Conservation (phyloP, 768 basidiomycete genomes). For the Suillus hirtellus region DNA sequence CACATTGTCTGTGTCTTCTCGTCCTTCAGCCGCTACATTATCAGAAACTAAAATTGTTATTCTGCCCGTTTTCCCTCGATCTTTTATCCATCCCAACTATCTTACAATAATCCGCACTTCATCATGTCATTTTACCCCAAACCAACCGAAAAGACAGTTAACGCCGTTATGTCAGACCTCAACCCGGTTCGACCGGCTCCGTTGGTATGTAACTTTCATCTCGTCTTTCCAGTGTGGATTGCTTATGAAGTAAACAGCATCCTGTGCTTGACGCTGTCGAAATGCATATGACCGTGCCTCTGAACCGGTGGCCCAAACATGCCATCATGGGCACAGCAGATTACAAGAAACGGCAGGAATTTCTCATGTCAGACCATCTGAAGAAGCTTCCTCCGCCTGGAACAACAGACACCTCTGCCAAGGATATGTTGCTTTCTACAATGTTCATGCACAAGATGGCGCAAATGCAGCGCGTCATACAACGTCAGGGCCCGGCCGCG, state of each 20-base stretch:
- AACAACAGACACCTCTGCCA: constrained; percentile 4
- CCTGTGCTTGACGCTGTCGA: constrained; percentile 8
- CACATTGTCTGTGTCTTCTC: constrained; percentile 3
- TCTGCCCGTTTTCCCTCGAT: background rate
- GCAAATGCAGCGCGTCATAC: background rate
- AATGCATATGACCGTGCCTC: background rate
- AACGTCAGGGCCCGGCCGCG: background rate
- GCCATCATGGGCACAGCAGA: constrained; percentile 3
- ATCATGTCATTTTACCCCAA: background rate
- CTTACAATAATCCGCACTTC: background rate
- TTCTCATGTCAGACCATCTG: constrained; percentile 3
- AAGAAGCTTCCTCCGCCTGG: constrained; percentile 3
- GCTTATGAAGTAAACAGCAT: background rate
- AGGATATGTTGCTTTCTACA: background rate
- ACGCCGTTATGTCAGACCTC: constrained; percentile 1
- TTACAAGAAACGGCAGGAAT: constrained; percentile 6
- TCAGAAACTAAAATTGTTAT: constrained; percentile 1
- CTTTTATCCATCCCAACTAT: constrained; percentile 9
- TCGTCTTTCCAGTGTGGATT: background rate
- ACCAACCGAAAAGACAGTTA: background rate
- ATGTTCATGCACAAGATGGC: constrained; percentile 2
- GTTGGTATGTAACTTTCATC: background rate
- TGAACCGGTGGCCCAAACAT: background rate
- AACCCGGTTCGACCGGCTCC: background rate
- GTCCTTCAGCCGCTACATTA: constrained; percentile 5